Evolutionary conservation across 805 yeast genomes (phyloP), one percentile per base, ranked within the genome.

Genomic region (Sugiyamaella chiloensis): DNA sequence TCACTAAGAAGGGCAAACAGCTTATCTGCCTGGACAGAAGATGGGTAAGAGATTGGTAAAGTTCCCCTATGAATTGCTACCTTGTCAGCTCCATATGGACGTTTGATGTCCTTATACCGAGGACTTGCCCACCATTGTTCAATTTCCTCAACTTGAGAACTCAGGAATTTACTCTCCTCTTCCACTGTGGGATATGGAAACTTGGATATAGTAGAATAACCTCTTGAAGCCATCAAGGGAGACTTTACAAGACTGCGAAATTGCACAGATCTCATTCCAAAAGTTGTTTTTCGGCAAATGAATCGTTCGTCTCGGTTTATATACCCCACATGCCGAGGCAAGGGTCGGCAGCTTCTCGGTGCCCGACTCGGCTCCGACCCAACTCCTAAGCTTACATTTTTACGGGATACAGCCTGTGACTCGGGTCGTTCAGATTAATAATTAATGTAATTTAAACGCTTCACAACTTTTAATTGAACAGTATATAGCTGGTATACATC

Each of bases 21-120:
- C 55, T 78, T 76, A 47, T 68, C 67, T 2, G 83, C 81, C 60
- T 78, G 83, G 4, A 63, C 57, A 2, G 81, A 77, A 0, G 85
- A 79, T 2, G 74, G 73, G 36, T 62, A 62, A 30, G 54, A 52
- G 24, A 60, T 55, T 2, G 72, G 69, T 3, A 78, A 50, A 1
- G 78, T 67, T 9, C 83, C 84, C 35, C 83, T 66, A 59, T 75
- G 74, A 19, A 67, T 61, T 9, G 81, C 80, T 3, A 81, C 81
- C 48, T 73, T 69, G 27, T 66, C 63, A 1, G 85, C 78, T 4
- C 68, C 59, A 59, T 81, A 80, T 1, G 81, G 76, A 49, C 87
- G 70, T 43, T 64, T 63, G 40, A 78, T 62, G 19, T 72, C 71
- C 46, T 65, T 58, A 54, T 71, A 80, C 24, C 85, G 67, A 2